phyloP scores from a whole-genome alignment of 345 rosid species.

The Rhodamnia argentea region DNA sequence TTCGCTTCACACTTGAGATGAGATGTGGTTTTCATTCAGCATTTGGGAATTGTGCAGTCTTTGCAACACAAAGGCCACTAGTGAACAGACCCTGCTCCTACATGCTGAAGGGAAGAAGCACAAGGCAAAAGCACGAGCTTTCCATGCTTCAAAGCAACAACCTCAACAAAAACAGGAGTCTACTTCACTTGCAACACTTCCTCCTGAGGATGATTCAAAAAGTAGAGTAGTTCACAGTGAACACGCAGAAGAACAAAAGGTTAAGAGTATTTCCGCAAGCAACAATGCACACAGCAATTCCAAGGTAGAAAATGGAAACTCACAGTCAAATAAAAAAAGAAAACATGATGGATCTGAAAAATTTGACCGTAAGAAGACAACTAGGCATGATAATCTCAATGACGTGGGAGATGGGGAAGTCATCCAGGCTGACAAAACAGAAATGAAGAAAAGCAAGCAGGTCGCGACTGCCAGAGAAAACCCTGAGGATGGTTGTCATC shows the following conservation, averaged over 20 bases:
- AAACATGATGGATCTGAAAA: constrained; percentile 25
- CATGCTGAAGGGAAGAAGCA: constrained; percentile 98
- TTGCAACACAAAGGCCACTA: constrained; percentile 74
- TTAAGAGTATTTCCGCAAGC: constrained; percentile 9
- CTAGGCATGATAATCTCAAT: neutral
- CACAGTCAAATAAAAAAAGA: constrained; percentile 39
- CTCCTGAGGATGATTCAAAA: constrained; percentile 16
- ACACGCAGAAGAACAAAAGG: constrained; percentile 18
- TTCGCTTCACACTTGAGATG: neutral
- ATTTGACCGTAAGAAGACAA: neutral
- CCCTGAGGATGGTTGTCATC: neutral
- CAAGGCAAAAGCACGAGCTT: constrained; percentile 58
- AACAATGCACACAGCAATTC: constrained; percentile 5
- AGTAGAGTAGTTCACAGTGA: constrained; percentile 1
- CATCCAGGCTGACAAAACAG: constrained; percentile 21
- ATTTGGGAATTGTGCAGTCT: constrained; percentile 29
- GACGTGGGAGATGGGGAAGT: constrained; percentile 26
- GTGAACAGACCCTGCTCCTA: constrained; percentile 73
- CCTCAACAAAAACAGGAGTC: constrained; percentile 30
- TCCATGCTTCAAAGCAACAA: constrained; percentile 49
- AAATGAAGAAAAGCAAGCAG: constrained; percentile 29
- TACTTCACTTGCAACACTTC: constrained; percentile 16
- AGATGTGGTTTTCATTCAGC: neutral
- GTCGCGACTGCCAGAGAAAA: constrained; percentile 2
- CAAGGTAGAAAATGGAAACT: constrained; percentile 18